These are phyloP conservation scores for Daphne laureola DNA, from an alignment of 441 rosid species.

Conservation along the genomic window DNA sequence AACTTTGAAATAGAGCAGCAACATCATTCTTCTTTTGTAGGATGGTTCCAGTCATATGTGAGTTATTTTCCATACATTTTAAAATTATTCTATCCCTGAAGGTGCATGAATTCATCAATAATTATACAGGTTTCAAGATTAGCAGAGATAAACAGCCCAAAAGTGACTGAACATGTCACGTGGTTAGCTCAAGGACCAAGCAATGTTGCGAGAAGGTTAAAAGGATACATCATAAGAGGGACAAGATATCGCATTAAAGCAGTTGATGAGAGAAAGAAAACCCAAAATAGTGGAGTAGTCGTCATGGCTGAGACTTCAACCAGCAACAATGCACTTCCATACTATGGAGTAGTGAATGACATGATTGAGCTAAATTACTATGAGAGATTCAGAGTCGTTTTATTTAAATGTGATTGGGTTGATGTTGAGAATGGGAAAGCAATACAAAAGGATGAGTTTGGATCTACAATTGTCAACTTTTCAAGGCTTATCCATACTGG, in stretches of 20 bases:
- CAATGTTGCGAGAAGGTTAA: not conserved
- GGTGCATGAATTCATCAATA: not conserved
- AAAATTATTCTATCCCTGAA: not conserved
- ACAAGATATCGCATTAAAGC: not conserved
- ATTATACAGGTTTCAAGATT: not conserved
- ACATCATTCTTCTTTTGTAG: not conserved
- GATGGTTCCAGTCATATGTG: not conserved
- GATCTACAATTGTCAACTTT: constrained; percentile 3
- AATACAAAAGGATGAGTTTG: not conserved
- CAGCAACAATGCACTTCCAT: not conserved
- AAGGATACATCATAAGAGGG: constrained; percentile 3
- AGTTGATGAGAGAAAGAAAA: not conserved
- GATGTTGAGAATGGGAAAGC: constrained; percentile 2
- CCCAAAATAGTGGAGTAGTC: constrained; percentile 1
- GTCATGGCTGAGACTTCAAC: not conserved
- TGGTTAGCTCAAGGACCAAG: constrained; percentile 6
- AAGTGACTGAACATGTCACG: not conserved
- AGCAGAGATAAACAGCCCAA: not conserved
- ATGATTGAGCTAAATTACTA: constrained; percentile 5
- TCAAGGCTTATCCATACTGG: constrained; percentile 2
- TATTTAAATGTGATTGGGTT: constrained; percentile 10
- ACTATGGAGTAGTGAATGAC: constrained; percentile 1
- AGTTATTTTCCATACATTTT: not conserved
- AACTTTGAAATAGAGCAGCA: not conserved
- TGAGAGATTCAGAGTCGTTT: constrained; percentile 2